phyloP scores from a whole-genome alignment of 2,329 filamentous ascomycete species.

The Coleophoma eucalyptorum region DNA sequence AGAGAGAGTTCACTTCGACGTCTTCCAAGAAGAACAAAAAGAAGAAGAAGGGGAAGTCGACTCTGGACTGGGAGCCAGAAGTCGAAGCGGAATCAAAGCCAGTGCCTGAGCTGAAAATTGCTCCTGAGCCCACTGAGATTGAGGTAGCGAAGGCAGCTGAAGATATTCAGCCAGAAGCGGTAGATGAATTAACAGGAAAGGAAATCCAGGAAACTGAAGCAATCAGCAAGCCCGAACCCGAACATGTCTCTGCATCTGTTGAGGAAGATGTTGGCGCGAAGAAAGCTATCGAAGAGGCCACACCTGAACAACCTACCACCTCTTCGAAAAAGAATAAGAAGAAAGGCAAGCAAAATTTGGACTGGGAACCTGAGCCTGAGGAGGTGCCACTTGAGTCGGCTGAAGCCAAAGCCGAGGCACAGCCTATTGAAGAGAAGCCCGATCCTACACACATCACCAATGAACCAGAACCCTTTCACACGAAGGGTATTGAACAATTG shows the following conservation, averaged over 20 bases:
- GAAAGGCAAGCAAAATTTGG: slow-evolving; percentile 3
- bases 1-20: not conserved
- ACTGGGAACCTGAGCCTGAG: slow-evolving; percentile 7
- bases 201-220: slow-evolving; percentile 2
- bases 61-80: slow-evolving; percentile 8
- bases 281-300: not conserved
- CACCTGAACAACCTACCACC: not conserved
- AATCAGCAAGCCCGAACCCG: too few species aligned
- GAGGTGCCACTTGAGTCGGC: too few species aligned
- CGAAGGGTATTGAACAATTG: too few species aligned
- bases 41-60: slow-evolving; percentile 5
- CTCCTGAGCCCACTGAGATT: not conserved
- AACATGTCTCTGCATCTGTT: not conserved
- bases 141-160: too few species aligned
- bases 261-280: not conserved
- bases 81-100: not conserved
- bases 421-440: too few species aligned
- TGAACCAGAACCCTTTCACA: too few species aligned
- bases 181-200: not conserved
- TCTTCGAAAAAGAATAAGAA: slow-evolving; percentile 6
- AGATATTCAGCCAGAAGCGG: not conserved
- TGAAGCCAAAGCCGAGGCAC: too few species aligned
- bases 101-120: not conserved
- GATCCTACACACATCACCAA: too few species aligned
- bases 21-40: slow-evolving; percentile 5